Percentiles rank a stretch among this genome's conserved stretches.
phyloP scores from a whole-genome alignment of 208 protist species.

The Leishmania lainsoni region DNA sequence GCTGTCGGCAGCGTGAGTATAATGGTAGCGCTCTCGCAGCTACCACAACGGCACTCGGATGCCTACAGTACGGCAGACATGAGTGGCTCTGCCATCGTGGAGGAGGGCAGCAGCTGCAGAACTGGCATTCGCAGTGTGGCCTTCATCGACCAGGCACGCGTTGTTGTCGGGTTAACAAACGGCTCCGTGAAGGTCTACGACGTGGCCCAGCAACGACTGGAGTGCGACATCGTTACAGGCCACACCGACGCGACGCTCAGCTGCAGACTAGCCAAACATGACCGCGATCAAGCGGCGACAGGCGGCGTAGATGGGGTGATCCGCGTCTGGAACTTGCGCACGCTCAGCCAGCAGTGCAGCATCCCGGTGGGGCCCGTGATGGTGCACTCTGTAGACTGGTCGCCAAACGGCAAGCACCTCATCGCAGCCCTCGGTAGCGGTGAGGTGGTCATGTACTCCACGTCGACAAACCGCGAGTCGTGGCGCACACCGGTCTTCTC shows the following conservation, averaged over 20 bases:
- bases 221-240: slow-evolving; percentile 53
- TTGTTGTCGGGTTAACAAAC: slow-evolving; percentile 67
- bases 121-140: slow-evolving; percentile 47
- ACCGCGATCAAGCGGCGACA: slow-evolving; percentile 83
- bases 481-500: slow-evolving; percentile 64
- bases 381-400: slow-evolving; percentile 82
- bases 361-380: slow-evolving; percentile 72
- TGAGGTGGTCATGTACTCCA: slow-evolving; percentile 75
- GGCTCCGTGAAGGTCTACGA: slow-evolving; percentile 84
- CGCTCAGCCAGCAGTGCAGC: slow-evolving; percentile 45
- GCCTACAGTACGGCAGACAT: background rate
- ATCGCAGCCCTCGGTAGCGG: slow-evolving; percentile 71
- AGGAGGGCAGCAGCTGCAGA: background rate
- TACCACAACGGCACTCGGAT: background rate
- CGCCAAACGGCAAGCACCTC: slow-evolving; percentile 81
- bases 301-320: slow-evolving; percentile 83
- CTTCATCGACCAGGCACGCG: slow-evolving; percentile 47
- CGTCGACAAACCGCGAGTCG: slow-evolving; percentile 61
- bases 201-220: slow-evolving; percentile 46
- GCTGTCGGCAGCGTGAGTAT: slow-evolving; percentile 41
- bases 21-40: slow-evolving; percentile 11
- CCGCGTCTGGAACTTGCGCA: slow-evolving; percentile 83
- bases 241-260: slow-evolving; percentile 89
- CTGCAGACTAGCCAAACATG: slow-evolving; percentile 70
- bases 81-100: background rate